These are phyloP conservation scores for Monosporozyma yasuniensis DNA, from an alignment of 805 yeast species.

Conservation along the genomic window DNA sequence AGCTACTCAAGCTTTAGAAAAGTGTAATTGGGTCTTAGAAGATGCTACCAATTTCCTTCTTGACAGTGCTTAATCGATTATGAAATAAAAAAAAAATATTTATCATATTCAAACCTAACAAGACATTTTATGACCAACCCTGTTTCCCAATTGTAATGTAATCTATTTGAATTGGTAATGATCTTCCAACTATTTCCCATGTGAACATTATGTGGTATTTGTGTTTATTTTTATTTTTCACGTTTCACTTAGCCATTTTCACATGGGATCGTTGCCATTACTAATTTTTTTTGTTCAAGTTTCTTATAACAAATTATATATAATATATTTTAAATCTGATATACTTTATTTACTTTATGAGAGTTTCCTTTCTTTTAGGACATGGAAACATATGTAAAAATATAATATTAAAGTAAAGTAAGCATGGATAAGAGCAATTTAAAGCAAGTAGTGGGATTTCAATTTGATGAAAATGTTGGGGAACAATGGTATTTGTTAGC, in stretches of 20 bases:
- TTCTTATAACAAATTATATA: background rate
- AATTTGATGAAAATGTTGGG: constrained; percentile 27
- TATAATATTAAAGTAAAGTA: background rate
- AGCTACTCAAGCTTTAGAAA: constrained; percentile 59
- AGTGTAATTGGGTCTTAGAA: constrained; percentile 65
- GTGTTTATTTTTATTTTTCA: background rate
- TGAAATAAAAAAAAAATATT: no score
- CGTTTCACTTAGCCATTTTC: background rate
- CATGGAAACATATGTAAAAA: background rate
- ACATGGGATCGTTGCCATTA: background rate
- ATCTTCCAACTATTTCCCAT: background rate
- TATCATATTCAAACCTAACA: no score
- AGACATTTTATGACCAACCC: background rate
- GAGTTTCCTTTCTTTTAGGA: background rate
- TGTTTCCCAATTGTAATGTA: background rate
- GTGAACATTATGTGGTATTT: background rate
- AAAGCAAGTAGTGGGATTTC: constrained; percentile 1
- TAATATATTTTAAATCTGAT: background rate
- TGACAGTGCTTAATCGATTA: constrained; percentile 46
- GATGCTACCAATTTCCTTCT: constrained; percentile 80
- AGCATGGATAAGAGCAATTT: background rate
- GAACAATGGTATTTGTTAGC: constrained; percentile 67
- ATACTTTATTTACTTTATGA: background rate
- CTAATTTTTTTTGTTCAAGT: background rate
- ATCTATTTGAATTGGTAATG: background rate